phyloP scores from a whole-genome alignment of 176 grass and related monocot species.

The Ampelocalamus luodianensis region DNA sequence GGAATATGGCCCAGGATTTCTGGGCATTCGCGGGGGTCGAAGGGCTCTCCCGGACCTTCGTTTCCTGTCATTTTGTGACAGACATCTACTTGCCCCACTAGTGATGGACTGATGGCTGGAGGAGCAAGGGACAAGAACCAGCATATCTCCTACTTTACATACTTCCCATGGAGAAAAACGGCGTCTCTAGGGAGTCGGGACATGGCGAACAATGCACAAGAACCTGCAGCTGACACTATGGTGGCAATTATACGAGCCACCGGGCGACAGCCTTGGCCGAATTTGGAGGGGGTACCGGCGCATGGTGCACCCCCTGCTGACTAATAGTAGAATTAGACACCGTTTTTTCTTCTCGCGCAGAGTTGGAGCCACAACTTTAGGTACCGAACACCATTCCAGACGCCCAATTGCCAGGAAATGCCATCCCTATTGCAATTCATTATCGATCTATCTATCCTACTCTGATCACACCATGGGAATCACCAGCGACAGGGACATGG shows the following conservation, averaged over 20 bases:
- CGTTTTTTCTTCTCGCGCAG: neutral
- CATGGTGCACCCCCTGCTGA: neutral
- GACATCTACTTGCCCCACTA: neutral
- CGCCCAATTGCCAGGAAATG: neutral
- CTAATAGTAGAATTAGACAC: neutral
- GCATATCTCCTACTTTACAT: neutral
- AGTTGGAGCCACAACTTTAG: neutral
- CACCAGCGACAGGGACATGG: neutral
- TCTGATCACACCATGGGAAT: neutral
- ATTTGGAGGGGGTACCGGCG: neutral
- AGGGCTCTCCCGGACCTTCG: neutral
- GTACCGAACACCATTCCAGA: neutral
- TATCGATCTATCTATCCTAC: neutral
- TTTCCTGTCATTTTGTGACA: neutral
- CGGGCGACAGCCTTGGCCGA: too few species aligned
- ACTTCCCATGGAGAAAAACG: neutral
- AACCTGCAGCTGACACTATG: neutral
- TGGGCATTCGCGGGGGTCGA: neutral
- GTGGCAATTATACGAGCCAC: neutral
- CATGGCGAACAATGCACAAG: neutral
- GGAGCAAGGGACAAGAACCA: neutral
- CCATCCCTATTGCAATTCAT: neutral
- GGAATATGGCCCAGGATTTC: neutral
- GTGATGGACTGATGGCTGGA: neutral
- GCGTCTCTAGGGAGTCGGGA: neutral